phyloP scores from a whole-genome alignment of 2,329 filamentous ascomycete genomes.

The Didymella sp. region DNA sequence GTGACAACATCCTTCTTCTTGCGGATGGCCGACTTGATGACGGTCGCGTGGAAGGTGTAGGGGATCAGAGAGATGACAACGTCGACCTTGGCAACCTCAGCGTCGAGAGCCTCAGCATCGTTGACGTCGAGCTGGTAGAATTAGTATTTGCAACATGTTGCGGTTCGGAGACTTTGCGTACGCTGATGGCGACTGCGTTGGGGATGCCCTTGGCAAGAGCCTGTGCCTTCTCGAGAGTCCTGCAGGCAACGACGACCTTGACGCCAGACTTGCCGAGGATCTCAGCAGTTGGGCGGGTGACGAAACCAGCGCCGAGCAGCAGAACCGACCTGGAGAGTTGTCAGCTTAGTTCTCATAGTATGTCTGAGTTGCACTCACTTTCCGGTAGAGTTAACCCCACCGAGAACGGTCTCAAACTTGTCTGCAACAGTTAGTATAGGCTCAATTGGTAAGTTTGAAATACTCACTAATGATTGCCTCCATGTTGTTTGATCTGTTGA shows the following conservation, averaged over 20 bases:
- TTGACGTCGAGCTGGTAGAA: constrained; percentile 75
- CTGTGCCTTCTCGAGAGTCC: constrained; percentile 79
- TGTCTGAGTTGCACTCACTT: constrained; percentile 41
- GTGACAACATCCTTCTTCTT: constrained; percentile 97
- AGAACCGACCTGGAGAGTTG: constrained; percentile 42
- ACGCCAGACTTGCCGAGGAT: constrained; percentile 65
- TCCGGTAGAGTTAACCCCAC: constrained; percentile 32
- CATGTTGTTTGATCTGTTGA: constrained; percentile 39
- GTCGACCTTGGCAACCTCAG: constrained; percentile 79
- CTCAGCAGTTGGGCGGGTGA: constrained; percentile 64
- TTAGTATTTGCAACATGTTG: constrained; percentile 19
- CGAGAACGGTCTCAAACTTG: constrained; percentile 44
- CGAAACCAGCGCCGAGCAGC: constrained; percentile 51
- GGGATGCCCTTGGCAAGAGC: constrained; percentile 73
- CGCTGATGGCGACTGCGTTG: constrained; percentile 72
- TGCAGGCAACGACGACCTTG: constrained; percentile 72
- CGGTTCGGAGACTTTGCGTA: constrained; percentile 17
- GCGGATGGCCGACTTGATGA: constrained; percentile 92
- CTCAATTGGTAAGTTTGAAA: constrained; percentile 5
- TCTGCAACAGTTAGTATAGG: constrained; percentile 32
- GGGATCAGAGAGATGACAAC: constrained; percentile 79
- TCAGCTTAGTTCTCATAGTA: constrained; percentile 23
- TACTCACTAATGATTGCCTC: constrained; percentile 46
- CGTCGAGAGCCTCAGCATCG: constrained; percentile 77
- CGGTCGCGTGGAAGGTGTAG: constrained; percentile 69